These are phyloP conservation scores for Xylariaceae sp. DNA, from an alignment of 2,329 filamentous ascomycete genomes.

Conservation along the genomic window DNA sequence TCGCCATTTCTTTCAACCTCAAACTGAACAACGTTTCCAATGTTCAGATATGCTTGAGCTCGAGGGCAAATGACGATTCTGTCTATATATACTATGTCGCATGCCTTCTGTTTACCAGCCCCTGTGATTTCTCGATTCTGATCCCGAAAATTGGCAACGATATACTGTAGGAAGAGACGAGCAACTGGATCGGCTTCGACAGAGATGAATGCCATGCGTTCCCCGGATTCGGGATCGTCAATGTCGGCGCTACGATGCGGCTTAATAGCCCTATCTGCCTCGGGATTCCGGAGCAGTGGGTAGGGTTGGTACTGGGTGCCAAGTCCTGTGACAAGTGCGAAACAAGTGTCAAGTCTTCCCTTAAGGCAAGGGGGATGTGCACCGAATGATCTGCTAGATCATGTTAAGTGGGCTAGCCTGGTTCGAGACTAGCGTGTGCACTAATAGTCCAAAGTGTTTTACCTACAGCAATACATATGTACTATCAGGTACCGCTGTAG, in stretches of 20 bases:
- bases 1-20: slow-evolving; percentile 27
- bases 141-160: slow-evolving; percentile 4
- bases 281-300: slow-evolving; percentile 24
- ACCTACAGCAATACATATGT: no score
- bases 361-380: no score
- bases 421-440: no score
- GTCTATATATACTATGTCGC: slow-evolving; percentile 19
- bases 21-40: slow-evolving; percentile 14
- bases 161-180: slow-evolving; percentile 13
- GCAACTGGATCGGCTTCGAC: slow-evolving; percentile 24
- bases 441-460: no score
- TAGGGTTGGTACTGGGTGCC: slow-evolving; percentile 16
- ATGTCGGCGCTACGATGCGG: slow-evolving; percentile 34
- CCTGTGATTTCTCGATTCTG: slow-evolving; percentile 19
- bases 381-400: no score
- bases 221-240: slow-evolving; percentile 30
- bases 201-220: slow-evolving; percentile 20
- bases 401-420: no score
- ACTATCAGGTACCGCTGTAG: no score
- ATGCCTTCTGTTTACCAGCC: slow-evolving; percentile 14
- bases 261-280: slow-evolving; percentile 32
- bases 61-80: slow-evolving; percentile 4
- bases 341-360: no score
- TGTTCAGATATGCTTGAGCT: slow-evolving; percentile 5
- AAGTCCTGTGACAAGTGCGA: slow-evolving; percentile 6